Percentiles rank a stretch among this genome's conserved stretches.
Conservation (phyloP, 2,329 filamentous ascomycete genomes). For the Dothideomycetes sp. region DNA sequence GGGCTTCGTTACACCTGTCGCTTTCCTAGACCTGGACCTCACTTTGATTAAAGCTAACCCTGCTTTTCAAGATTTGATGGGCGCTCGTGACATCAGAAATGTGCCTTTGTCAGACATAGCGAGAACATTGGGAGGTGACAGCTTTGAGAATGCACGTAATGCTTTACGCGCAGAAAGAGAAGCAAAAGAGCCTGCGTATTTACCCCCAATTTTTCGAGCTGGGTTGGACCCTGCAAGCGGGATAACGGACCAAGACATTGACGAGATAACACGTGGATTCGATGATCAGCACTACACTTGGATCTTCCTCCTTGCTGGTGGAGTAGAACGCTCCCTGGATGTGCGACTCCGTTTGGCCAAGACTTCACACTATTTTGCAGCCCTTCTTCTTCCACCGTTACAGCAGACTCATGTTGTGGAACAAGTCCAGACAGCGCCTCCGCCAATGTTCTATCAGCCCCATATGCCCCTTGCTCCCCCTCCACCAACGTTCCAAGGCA, state of each 20-base stretch:
- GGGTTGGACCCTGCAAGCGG: slow-evolving; percentile 31
- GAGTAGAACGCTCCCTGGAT: slow-evolving; percentile 23
- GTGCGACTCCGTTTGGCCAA: slow-evolving; percentile 28
- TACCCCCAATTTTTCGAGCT: slow-evolving; percentile 36
- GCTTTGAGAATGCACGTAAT: slow-evolving; percentile 31
- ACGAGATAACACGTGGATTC: slow-evolving; percentile 32
- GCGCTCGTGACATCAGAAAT: slow-evolving; percentile 20
- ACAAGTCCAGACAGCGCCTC: slow-evolving; percentile 1
- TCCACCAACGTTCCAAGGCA: slow-evolving; percentile 2
- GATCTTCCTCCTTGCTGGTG: slow-evolving; percentile 25
- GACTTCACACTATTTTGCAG: slow-evolving; percentile 34
- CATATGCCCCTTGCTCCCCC: not conserved
- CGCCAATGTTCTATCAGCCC: slow-evolving; percentile 3
- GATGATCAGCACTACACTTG: slow-evolving; percentile 28
- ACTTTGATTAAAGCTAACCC: slow-evolving; percentile 34
- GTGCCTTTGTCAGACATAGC: slow-evolving; percentile 33
- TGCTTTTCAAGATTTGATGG: slow-evolving; percentile 26
- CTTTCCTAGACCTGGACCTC: slow-evolving; percentile 37
- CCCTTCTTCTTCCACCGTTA: slow-evolving; percentile 26
- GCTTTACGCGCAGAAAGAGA: slow-evolving; percentile 36
- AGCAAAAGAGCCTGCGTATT: slow-evolving; percentile 36
- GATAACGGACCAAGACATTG: slow-evolving; percentile 31
- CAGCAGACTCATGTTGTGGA: slow-evolving; percentile 12
- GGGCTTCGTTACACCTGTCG: slow-evolving; percentile 18
- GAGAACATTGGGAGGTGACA: slow-evolving; percentile 28